A percentile compares a stretch with the other conserved stretches of the same genome.
phyloP scores from a whole-genome alignment of 2,329 filamentous ascomycete species.

The Aspergillus ochraceus region DNA sequence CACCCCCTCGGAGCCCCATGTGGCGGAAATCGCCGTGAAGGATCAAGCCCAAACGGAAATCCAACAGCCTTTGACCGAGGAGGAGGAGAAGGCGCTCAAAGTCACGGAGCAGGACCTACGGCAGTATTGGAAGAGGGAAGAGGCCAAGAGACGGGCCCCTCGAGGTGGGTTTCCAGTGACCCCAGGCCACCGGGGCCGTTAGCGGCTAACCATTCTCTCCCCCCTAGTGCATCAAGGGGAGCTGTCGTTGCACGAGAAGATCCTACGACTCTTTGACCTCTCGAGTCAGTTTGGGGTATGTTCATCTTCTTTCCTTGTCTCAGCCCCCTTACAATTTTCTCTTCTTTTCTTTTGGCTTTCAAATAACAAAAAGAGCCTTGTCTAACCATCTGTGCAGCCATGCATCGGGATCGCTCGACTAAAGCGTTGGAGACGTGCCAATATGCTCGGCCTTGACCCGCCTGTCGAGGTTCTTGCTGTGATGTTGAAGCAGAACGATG shows the following conservation, averaged over 20 bases:
- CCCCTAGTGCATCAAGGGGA: slow-evolving; percentile 70
- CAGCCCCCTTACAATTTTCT: background rate
- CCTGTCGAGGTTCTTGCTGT: slow-evolving; percentile 89
- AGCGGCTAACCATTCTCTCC: background rate
- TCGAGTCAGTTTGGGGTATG: slow-evolving; percentile 88
- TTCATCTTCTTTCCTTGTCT: slow-evolving; percentile 25
- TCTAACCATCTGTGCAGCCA: slow-evolving; percentile 57
- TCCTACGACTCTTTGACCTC: slow-evolving; percentile 88
- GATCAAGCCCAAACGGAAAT: slow-evolving; percentile 51
- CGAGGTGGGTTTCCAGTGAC: slow-evolving; percentile 43
- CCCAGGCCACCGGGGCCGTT: background rate
- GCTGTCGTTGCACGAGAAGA: slow-evolving; percentile 74
- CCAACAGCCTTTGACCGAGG: slow-evolving; percentile 33
- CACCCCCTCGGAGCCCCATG: slow-evolving; percentile 26
- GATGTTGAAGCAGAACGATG: slow-evolving; percentile 62
- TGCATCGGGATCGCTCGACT: slow-evolving; percentile 80
- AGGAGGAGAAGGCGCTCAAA: slow-evolving; percentile 56
- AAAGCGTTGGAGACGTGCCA: slow-evolving; percentile 84
- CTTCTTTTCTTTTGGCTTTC: background rate
- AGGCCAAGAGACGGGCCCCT: slow-evolving; percentile 65
- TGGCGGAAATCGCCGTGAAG: slow-evolving; percentile 39
- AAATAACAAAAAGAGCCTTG: background rate
- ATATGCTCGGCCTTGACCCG: slow-evolving; percentile 78
- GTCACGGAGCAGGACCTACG: slow-evolving; percentile 69
- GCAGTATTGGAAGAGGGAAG: slow-evolving; percentile 74